A percentile compares a stretch with the other conserved stretches of the same genome.
These are phyloP conservation scores for Candida wancherniae DNA, from an alignment of 805 yeast species.

Conservation along the genomic window DNA sequence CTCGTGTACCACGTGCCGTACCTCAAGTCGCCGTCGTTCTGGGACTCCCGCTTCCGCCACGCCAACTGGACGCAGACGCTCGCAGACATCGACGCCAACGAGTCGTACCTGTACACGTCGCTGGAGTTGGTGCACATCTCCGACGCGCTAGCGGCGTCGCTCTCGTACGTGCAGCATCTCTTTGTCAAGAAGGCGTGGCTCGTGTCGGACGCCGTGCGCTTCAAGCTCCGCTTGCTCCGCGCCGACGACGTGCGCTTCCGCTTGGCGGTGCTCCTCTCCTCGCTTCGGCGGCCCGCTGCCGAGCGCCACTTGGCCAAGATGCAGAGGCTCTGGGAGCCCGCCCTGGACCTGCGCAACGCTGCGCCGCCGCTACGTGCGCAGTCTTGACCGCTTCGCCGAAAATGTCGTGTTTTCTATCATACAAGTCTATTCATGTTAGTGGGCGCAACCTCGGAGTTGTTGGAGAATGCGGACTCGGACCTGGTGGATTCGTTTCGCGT, in stretches of 20 bases:
- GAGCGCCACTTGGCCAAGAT: conserved; percentile 6
- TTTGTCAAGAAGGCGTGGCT: conserved; percentile 1
- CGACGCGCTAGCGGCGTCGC: conserved; percentile 6
- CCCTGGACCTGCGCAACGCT: not conserved
- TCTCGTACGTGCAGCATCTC: conserved; percentile 4
- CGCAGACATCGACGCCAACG: conserved; percentile 47
- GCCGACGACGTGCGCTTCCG: conserved; percentile 6
- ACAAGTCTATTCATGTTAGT: conserved; percentile 12
- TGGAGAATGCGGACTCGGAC: conserved; percentile 14
- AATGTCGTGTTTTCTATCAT: conserved; percentile 1
- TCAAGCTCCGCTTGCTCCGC: conserved; percentile 6
- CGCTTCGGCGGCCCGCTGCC: conserved; percentile 4
- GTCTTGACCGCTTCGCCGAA: not conserved
- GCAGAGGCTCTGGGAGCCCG: conserved; percentile 9
- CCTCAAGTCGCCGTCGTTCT: conserved; percentile 45
- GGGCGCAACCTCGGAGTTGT: conserved; percentile 11
- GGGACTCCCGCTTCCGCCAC: conserved; percentile 32
- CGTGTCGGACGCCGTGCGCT: conserved; percentile 2
- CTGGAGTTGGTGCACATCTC: conserved; percentile 26
- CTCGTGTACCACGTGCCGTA: conserved; percentile 52
- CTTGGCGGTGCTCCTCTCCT: conserved; percentile 8
- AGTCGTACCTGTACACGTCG: conserved; percentile 40
- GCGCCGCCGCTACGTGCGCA: no score
- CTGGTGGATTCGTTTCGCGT: conserved; percentile 7
- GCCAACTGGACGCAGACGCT: conserved; percentile 45